phyloP scores from a whole-genome alignment of 2,329 filamentous ascomycete genomes.

The Seiridium cupressi region DNA sequence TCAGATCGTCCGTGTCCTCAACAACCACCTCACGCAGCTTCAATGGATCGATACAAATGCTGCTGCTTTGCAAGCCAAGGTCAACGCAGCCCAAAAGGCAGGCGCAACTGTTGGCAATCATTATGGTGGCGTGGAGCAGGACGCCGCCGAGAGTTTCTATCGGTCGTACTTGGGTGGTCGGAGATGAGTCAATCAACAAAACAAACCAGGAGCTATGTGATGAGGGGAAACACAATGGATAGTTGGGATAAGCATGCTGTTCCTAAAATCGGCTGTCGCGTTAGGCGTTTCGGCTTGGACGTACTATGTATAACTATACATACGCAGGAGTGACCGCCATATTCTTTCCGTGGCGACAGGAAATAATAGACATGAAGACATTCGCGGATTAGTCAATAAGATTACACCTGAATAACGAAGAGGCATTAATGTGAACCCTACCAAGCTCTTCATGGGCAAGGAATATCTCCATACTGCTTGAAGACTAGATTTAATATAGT shows the following conservation, averaged over 20 bases:
- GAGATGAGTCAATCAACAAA: conserved; percentile 18
- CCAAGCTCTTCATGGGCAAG: too few species aligned
- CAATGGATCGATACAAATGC: conserved; percentile 92
- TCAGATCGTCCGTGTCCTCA: conserved; percentile 93
- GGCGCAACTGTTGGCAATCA: conserved; percentile 60
- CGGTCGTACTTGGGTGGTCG: conserved; percentile 79
- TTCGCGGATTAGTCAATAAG: too few species aligned
- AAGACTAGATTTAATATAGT: too few species aligned
- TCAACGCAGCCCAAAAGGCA: conserved; percentile 77
- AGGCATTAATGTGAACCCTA: too few species aligned
- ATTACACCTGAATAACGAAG: too few species aligned
- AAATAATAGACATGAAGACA: background rate
- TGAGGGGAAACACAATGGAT: background rate
- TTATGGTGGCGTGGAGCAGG: conserved; percentile 60
- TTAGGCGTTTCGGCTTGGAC: background rate
- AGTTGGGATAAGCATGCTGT: background rate
- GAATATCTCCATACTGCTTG: too few species aligned
- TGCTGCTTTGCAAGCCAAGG: conserved; percentile 76
- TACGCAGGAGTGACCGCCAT: background rate
- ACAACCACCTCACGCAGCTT: conserved; percentile 85
- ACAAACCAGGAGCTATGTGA: background rate
- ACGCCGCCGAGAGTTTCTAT: conserved; percentile 86
- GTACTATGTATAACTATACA: background rate
- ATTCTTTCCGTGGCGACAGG: background rate
- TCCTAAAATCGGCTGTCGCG: background rate